Conservation (phyloP, 495 filamentous ascomycete genomes). For the Neurospora sp. region DNA sequence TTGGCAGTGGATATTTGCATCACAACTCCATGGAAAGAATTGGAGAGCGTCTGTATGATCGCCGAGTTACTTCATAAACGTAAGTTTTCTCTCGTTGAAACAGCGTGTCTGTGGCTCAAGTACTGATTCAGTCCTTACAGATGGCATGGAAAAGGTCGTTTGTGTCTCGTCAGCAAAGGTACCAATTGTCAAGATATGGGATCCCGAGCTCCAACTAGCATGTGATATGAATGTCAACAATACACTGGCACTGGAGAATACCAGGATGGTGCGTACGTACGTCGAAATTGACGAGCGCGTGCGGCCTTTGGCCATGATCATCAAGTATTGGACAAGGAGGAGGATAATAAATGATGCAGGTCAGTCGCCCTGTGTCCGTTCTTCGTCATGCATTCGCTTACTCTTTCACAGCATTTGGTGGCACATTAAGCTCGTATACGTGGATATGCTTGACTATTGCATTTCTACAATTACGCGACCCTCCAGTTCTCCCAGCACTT, state of each 20-base stretch:
- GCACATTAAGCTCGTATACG: conserved; percentile 95
- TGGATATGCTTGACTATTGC: conserved; percentile 99
- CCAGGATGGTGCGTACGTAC: conserved; percentile 96
- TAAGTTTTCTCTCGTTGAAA: conserved; percentile 35
- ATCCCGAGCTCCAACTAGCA: conserved; percentile 81
- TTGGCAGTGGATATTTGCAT: conserved; percentile 89
- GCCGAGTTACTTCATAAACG: conserved; percentile 74
- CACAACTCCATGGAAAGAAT: conserved; percentile 69
- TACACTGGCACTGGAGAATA: conserved; percentile 87
- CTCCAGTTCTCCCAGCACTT: conserved; percentile 78
- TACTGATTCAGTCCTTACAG: conserved; percentile 37
- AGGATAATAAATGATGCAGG: conserved; percentile 92
- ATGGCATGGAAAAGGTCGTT: conserved; percentile 91
- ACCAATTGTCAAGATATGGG: conserved; percentile 98
- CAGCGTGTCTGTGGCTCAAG: not conserved
- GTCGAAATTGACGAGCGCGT: conserved; percentile 88
- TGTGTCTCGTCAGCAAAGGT: conserved; percentile 92
- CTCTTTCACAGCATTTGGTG: conserved; percentile 60
- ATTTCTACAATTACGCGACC: conserved; percentile 83
- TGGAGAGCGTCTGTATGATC: conserved; percentile 81
- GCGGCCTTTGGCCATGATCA: conserved; percentile 83
- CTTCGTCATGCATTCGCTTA: conserved; percentile 4
- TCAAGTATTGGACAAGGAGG: conserved; percentile 93
- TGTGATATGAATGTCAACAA: conserved; percentile 99
- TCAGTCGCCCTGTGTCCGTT: conserved; percentile 33